Evolutionary conservation across 495 filamentous ascomycete species (phyloP).

Genomic region (Penicillium lividum): DNA sequence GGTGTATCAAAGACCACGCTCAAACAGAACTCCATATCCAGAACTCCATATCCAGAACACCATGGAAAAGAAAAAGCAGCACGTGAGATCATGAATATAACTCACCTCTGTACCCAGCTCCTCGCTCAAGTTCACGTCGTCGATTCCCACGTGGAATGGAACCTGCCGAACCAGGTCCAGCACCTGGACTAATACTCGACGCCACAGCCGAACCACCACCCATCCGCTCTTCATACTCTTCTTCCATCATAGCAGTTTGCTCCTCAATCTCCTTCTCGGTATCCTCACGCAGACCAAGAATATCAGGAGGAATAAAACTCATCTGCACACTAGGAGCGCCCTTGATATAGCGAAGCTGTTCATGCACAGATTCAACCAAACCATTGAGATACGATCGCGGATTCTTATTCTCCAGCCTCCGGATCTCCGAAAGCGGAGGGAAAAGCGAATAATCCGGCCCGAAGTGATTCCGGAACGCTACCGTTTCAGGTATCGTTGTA

Average conservation of each 20-base stretch:
- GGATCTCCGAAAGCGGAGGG: conserved; percentile 70
- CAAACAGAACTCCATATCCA: conserved; percentile 8
- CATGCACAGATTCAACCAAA: conserved; percentile 70
- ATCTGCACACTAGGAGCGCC: conserved; percentile 86
- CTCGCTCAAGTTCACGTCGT: conserved; percentile 44
- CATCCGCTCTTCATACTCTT: conserved; percentile 47
- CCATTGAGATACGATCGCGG: conserved; percentile 70
- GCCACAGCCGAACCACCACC: conserved; percentile 27
- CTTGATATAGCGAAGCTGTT: conserved; percentile 84
- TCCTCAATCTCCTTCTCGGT: conserved; percentile 77
- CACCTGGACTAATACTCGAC: conserved; percentile 2
- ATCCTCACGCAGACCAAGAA: conserved; percentile 72
- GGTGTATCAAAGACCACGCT: conserved; percentile 8
- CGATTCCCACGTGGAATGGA: conserved; percentile 31
- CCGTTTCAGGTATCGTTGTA: conserved; percentile 67
- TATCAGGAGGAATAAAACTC: conserved; percentile 75
- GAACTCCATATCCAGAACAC: conserved; percentile 14
- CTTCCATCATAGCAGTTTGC: conserved; percentile 62
- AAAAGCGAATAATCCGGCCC: conserved; percentile 76
- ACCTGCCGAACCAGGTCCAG: conserved; percentile 25
- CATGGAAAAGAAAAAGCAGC: conserved; percentile 10
- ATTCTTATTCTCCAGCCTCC: conserved; percentile 76
- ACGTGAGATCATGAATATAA: conserved; percentile 32
- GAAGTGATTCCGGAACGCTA: conserved; percentile 79
- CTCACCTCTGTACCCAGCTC: conserved; percentile 42